phyloP scores from a whole-genome alignment of 208 protist species.

The Kentomonas sorsogonicus region DNA sequence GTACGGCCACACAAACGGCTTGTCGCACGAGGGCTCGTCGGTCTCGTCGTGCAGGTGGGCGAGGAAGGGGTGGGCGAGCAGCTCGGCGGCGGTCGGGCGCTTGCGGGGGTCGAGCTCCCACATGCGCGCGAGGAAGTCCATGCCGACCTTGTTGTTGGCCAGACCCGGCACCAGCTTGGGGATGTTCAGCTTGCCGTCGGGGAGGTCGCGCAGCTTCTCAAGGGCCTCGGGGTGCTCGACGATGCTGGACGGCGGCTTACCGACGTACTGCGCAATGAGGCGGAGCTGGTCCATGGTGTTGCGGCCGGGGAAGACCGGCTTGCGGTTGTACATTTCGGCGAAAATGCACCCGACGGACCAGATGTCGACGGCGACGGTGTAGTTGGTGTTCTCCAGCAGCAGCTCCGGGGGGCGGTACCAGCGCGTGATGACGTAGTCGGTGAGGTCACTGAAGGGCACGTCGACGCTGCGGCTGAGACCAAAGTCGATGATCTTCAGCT shows the following conservation, averaged over 20 bases:
- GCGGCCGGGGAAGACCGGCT: constrained; percentile 83
- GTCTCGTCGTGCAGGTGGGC: constrained; percentile 75
- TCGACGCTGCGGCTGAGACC: constrained; percentile 84
- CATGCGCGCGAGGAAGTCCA: constrained; percentile 80
- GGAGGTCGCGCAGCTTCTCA: constrained; percentile 74
- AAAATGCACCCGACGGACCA: constrained; percentile 95
- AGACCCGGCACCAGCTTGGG: constrained; percentile 64
- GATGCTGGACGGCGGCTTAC: constrained; percentile 91
- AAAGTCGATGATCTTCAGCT: constrained; percentile 91
- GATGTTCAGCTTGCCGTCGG: constrained; percentile 58
- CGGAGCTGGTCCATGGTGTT: constrained; percentile 91
- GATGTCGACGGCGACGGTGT: constrained; percentile 87
- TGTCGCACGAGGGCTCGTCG: constrained; percentile 69
- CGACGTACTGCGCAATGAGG: constrained; percentile 88
- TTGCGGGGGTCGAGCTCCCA: constrained; percentile 71
- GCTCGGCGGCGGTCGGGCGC: constrained; percentile 67
- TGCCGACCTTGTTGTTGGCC: constrained; percentile 45
- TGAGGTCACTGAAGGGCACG: constrained; percentile 72
- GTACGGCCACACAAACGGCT: constrained; percentile 69
- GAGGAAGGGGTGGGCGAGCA: constrained; percentile 80
- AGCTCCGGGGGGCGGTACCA: constrained; percentile 95
- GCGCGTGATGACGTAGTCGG: constrained; percentile 91
- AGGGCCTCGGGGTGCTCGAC: constrained; percentile 75
- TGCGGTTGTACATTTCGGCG: constrained; percentile 94
- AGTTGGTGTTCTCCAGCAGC: constrained; percentile 84